phyloP scores from a whole-genome alignment of 2,329 filamentous ascomycete species.

The Proliferodiscus dingleyae region DNA sequence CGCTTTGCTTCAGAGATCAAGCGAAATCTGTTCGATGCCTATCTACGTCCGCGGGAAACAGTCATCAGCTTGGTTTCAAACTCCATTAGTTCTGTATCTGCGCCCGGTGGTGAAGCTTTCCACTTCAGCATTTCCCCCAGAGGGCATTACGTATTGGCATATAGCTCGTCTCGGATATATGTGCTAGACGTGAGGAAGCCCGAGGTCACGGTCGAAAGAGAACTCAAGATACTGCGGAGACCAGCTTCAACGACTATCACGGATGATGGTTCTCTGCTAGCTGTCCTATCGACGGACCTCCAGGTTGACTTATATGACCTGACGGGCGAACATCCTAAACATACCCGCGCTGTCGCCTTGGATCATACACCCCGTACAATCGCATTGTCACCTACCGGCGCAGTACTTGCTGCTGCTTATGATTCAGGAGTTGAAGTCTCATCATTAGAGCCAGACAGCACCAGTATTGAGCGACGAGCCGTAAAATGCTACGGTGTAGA shows the following conservation, averaged over 20 bases:
- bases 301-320: constrained; percentile 85
- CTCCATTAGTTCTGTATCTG: constrained; percentile 76
- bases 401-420: constrained; percentile 79
- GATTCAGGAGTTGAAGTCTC: constrained; percentile 86
- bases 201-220: constrained; percentile 61
- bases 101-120: constrained; percentile 78
- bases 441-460: constrained; percentile 60
- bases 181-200: constrained; percentile 63
- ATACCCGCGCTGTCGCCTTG: constrained; percentile 69
- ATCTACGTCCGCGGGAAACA: constrained; percentile 64
- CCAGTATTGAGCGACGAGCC: constrained; percentile 63
- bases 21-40: constrained; percentile 72
- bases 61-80: constrained; percentile 77
- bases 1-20: constrained; percentile 67
- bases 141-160: constrained; percentile 70
- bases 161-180: constrained; percentile 81
- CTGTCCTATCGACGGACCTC: constrained; percentile 75
- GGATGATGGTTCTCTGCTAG: constrained; percentile 71
- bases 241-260: constrained; percentile 74
- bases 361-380: constrained; percentile 76
- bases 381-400: constrained; percentile 73
- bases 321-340: constrained; percentile 56
- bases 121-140: constrained; percentile 75
- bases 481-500: constrained; percentile 78
- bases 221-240: constrained; percentile 73